Evolutionary conservation across 371 early-diverging fungal species (phyloP).

Genomic region (Rhizopus arrhizus): DNA sequence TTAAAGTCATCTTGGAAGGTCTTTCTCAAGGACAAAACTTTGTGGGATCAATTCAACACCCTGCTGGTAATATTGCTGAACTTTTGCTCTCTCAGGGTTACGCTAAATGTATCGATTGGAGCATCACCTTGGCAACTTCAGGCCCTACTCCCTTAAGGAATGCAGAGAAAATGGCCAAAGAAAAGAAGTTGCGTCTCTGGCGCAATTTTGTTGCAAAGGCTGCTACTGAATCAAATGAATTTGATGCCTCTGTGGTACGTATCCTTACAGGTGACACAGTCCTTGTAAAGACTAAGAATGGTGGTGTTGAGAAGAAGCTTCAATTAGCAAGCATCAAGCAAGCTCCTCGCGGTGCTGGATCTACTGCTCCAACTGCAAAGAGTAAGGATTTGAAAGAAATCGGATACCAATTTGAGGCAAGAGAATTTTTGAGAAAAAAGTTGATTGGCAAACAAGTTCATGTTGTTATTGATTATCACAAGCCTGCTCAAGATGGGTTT

Average conservation of each 20-base stretch:
- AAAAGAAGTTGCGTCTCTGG: constrained; percentile 84
- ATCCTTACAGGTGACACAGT: constrained; percentile 86
- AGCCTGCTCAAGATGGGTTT: constrained; percentile 85
- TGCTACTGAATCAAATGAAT: constrained; percentile 50
- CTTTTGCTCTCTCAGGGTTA: constrained; percentile 79
- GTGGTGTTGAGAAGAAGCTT: constrained; percentile 73
- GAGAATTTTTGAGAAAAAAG: constrained; percentile 83
- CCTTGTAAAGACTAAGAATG: constrained; percentile 58
- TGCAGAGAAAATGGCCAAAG: constrained; percentile 79
- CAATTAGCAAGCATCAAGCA: constrained; percentile 82
- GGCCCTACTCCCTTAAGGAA: constrained; percentile 73
- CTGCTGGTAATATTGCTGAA: constrained; percentile 93
- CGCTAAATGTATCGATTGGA: constrained; percentile 91
- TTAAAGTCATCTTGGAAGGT: constrained; percentile 82
- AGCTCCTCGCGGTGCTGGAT: constrained; percentile 63
- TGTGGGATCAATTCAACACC: constrained; percentile 79
- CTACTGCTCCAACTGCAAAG: constrained; percentile 51
- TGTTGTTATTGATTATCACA: constrained; percentile 84
- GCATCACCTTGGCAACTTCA: constrained; percentile 75
- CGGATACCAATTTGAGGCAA: constrained; percentile 86
- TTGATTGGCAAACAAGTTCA: constrained; percentile 86
- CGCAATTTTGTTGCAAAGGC: constrained; percentile 53
- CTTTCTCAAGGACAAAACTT: constrained; percentile 67
- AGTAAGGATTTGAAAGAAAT: constrained; percentile 77
- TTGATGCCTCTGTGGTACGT: constrained; percentile 64